Conservation (phyloP, 345 rosid genomes). For the Reutealis trisperma region DNA sequence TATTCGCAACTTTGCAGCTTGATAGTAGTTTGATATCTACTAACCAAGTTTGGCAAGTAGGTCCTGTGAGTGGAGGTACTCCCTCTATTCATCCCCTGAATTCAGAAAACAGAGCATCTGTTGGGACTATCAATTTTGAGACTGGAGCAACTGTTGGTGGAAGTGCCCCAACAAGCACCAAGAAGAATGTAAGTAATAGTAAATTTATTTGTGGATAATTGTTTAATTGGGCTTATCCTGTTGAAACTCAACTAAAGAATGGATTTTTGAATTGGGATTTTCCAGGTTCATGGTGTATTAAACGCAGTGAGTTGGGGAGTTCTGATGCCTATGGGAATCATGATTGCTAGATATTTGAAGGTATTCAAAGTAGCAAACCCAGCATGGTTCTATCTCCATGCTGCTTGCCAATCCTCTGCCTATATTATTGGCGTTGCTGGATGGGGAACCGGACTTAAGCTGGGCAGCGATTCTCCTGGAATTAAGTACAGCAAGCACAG, state of each 20-base stretch:
- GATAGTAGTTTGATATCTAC: slow-evolving; percentile 21
- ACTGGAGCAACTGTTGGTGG: slow-evolving; percentile 44
- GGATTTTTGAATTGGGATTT: background rate
- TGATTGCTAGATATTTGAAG: slow-evolving; percentile 78
- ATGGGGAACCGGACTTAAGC: slow-evolving; percentile 80
- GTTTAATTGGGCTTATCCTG: no score
- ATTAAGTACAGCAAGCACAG: slow-evolving; percentile 50
- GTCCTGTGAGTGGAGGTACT: slow-evolving; percentile 32
- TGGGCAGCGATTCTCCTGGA: slow-evolving; percentile 57
- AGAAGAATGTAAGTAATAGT: slow-evolving; percentile 67
- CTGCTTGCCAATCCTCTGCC: slow-evolving; percentile 68
- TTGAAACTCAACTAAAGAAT: background rate
- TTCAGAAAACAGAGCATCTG: slow-evolving; percentile 38
- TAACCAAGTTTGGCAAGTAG: slow-evolving; percentile 72
- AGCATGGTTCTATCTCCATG: slow-evolving; percentile 89
- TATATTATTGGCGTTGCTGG: slow-evolving; percentile 79
- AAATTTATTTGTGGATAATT: background rate
- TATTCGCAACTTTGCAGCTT: slow-evolving; percentile 65
- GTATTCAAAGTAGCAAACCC: slow-evolving; percentile 76
- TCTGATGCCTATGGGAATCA: slow-evolving; percentile 72
- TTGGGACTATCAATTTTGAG: slow-evolving; percentile 43
- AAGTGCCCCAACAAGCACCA: slow-evolving; percentile 34
- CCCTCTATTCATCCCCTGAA: background rate
- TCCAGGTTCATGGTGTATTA: slow-evolving; percentile 78
- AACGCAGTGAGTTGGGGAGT: slow-evolving; percentile 92